Evolutionary conservation across 2,329 filamentous ascomycete genomes (phyloP).

Genomic region (Neophaeococcomyces mojaviensis): DNA sequence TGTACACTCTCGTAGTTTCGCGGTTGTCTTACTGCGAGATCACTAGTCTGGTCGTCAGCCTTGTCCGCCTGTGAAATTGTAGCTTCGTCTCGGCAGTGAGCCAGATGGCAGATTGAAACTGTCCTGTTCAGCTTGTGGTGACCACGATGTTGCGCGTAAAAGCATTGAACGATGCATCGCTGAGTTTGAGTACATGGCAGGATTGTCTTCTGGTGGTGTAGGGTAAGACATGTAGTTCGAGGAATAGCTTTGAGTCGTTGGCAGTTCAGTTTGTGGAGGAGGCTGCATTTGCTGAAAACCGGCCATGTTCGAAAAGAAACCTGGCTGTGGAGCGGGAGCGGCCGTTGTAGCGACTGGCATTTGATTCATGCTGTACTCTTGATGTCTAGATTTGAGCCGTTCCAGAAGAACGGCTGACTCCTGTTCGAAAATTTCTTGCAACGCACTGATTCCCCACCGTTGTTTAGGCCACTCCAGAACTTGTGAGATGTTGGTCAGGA

Average conservation of each 20-base stretch:
- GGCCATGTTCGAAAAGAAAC: not conserved
- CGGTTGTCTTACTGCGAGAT: no score
- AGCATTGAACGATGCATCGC: conserved; percentile 35
- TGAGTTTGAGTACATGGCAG: conserved; percentile 20
- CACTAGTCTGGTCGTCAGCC: no score
- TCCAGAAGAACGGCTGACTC: conserved; percentile 22
- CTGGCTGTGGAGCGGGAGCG: not conserved
- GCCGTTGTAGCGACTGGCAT: not conserved
- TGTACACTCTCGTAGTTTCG: no score
- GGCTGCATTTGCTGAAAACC: not conserved
- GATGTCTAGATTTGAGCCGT: conserved; percentile 17
- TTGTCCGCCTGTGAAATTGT: conserved; percentile 18
- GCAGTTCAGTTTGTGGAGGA: not conserved
- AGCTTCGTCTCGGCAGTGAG: conserved; percentile 19
- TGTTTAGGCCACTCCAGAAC: conserved; percentile 20
- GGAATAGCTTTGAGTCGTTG: not conserved
- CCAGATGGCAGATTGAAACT: conserved; percentile 15
- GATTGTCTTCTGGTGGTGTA: not conserved
- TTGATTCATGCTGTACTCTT: conserved; percentile 7
- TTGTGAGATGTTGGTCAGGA: conserved; percentile 18
- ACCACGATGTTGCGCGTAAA: not conserved
- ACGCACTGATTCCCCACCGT: conserved; percentile 19
- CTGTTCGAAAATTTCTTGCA: conserved; percentile 20
- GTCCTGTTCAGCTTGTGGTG: not conserved
- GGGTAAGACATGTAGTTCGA: not conserved